Conservation (phyloP, 495 filamentous ascomycete genomes). For the Xylaria cubensis region DNA sequence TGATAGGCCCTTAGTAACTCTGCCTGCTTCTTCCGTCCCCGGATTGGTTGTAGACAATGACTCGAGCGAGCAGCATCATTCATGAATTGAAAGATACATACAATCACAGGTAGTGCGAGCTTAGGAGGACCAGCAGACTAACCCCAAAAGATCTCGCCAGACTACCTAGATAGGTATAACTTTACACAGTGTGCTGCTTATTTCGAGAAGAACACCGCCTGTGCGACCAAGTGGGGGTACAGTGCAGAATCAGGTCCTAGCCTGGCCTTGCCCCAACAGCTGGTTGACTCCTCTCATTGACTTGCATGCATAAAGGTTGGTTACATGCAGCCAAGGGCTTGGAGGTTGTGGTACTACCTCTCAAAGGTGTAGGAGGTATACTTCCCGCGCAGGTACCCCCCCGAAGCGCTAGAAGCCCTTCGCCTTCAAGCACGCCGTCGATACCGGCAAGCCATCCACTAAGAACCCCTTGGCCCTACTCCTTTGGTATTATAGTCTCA, state of each 20-base stretch:
- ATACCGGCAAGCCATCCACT: slow-evolving; percentile 4
- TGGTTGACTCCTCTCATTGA: slow-evolving; percentile 17
- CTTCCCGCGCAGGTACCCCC: slow-evolving; percentile 13
- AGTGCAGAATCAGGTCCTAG: slow-evolving; percentile 1
- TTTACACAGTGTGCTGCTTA: slow-evolving; percentile 18
- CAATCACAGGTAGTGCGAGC: neutral
- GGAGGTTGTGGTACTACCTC: neutral
- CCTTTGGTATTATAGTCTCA: slow-evolving; percentile 14
- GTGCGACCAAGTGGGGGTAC: slow-evolving; percentile 17
- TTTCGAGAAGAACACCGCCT: neutral
- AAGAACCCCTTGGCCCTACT: neutral
- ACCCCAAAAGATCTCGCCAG: neutral
- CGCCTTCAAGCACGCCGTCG: slow-evolving; percentile 6
- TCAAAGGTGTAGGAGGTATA: slow-evolving; percentile 11
- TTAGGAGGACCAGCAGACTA: neutral
- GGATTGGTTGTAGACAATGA: neutral
- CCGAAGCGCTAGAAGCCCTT: neutral
- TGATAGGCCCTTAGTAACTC: too few relatives aligned
- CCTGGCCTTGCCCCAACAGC: slow-evolving; percentile 13
- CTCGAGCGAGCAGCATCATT: neutral
- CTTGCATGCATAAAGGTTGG: slow-evolving; percentile 23
- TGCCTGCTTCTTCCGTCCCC: neutral
- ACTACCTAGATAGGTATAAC: neutral
- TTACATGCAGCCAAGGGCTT: slow-evolving; percentile 29
- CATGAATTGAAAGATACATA: neutral